Conservation (phyloP, 2,329 filamentous ascomycete species). For the Ophiostoma novo-ulmi region DNA sequence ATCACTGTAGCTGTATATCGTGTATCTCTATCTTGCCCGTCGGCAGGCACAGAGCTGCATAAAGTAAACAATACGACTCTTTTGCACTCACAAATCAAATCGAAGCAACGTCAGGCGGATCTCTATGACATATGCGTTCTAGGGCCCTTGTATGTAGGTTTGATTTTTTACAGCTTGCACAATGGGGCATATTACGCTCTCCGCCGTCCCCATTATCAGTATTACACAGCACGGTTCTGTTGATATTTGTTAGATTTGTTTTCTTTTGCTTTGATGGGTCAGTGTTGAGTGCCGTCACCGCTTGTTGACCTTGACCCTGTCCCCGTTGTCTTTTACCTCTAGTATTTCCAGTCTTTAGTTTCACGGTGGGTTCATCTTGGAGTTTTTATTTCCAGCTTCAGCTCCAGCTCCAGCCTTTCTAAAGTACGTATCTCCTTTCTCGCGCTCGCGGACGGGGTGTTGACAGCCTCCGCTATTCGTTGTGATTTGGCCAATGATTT, state of each 20-base stretch:
- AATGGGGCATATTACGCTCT: not conserved
- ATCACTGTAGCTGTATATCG: not conserved
- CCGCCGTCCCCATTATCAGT: constrained; percentile 1
- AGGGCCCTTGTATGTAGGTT: not conserved
- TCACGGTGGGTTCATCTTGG: not conserved
- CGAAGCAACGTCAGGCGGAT: not conserved
- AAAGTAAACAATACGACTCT: no score
- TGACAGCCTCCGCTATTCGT: no score
- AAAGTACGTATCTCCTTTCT: no score
- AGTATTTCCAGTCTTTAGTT: not conserved
- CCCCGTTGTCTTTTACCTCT: not conserved
- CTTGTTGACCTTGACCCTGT: constrained; percentile 5
- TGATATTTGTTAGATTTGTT: not conserved
- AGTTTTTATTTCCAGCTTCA: not conserved
- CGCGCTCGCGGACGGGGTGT: no score
- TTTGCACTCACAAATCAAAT: not conserved
- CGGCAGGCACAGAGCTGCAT: not conserved
- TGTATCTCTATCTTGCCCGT: not conserved
- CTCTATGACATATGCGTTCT: not conserved
- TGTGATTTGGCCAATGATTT: no score
- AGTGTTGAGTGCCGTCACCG: constrained; percentile 5
- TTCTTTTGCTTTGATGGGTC: not conserved
- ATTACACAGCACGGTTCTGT: not conserved
- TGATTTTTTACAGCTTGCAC: not conserved
- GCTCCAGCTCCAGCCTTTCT: not conserved